Evolutionary conservation across 108 stramenopile genomes (phyloP), one percentile per base, ranked within the genome.

Genomic region (Epithemia pelagica): DNA sequence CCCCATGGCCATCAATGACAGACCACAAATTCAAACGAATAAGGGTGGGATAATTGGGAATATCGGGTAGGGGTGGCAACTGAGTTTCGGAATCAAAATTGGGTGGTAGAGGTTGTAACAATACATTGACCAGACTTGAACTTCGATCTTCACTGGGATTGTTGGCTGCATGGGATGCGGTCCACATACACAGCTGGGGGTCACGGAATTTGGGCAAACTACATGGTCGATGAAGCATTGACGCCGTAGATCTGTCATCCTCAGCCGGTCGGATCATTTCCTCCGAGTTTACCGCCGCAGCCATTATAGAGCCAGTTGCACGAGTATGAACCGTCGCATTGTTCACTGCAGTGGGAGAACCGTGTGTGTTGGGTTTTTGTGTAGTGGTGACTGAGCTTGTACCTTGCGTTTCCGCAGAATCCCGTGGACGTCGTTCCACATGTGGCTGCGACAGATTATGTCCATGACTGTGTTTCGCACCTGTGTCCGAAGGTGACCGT

Each of bases 1-100:
- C 91, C 0, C 91, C 91, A 32, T 92, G 91, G n/a, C 91, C 91
- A 72, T 92, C 91, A 55, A 92, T 85, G 63, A 92, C 91, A 27
- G 82, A 78, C 87, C 87, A 92, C 26, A 92, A 65, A 53, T 82
- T 85, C 1, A 91, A 59, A 23, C 90, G 79, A 56, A 91, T 80
- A 23, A 88, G 28, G 21, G 75, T 74, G 58, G 52, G 57, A 60
- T 76, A 79, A n/a, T 78, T 74, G 10, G 69, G 73, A 55, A 61
- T 60, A n/a, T 66, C 0, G 15, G 37, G 37, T 46, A 46, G 37
- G 1, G 67, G 56, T 10, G 72, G 71, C 24, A 71, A 54, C 61
- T 69, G 70, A 37, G 74, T 81, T 67, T 71, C 75, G 30, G 72
- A 68, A 56, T 73, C 78, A 61, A 74, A 73, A 52, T 73, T 73